Conservation (phyloP, 2,329 filamentous ascomycete species). For the Paracamarosporium sp. region DNA sequence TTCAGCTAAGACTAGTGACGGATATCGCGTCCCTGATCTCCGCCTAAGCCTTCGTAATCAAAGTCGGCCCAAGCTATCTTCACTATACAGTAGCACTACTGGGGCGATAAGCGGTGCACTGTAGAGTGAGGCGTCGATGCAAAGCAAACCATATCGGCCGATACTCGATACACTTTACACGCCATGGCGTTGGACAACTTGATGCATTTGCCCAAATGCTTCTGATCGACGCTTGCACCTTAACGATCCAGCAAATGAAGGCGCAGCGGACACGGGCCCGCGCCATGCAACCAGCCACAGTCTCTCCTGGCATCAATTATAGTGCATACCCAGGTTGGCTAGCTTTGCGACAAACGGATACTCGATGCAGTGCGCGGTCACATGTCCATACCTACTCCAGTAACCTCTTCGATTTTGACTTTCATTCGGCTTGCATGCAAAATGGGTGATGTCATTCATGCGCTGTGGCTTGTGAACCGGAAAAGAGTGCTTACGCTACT, state of each 20-base stretch:
- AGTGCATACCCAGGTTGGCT: not conserved
- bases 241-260: not conserved
- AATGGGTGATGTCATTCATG: not conserved
- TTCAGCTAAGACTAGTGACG: not conserved
- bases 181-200: not conserved
- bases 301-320: not conserved
- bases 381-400: too few relatives aligned
- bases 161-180: too few relatives aligned
- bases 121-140: not conserved
- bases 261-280: not conserved
- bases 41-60: too few relatives aligned
- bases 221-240: not conserved
- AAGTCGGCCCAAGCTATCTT: too few relatives aligned
- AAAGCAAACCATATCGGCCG: not conserved
- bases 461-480: too few relatives aligned
- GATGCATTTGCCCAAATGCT: not conserved
- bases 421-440: not conserved
- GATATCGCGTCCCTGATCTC: not conserved
- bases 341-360: not conserved
- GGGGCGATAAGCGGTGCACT: not conserved
- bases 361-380: not conserved
- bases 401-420: not conserved
- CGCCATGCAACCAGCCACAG: not conserved
- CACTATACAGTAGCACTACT: too few relatives aligned
- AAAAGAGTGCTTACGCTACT: not conserved